Conservation (phyloP, 2,329 filamentous ascomycete species). For the Diaporthe citri region DNA sequence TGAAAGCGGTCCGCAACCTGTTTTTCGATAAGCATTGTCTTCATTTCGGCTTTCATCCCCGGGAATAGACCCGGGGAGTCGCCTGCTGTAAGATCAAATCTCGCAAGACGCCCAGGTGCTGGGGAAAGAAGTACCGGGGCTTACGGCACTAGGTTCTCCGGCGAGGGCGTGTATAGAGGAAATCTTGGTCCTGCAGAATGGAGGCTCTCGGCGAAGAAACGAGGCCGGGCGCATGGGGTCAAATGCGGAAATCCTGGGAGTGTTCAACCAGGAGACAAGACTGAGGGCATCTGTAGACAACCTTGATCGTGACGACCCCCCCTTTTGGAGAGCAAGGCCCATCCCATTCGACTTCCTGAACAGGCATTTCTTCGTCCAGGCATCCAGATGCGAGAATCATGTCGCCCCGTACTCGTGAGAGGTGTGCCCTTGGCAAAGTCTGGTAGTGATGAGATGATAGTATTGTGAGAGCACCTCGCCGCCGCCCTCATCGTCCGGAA, state of each 20-base stretch:
- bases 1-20: not conserved
- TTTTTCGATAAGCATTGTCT: not conserved
- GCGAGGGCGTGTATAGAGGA: not conserved
- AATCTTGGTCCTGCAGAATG: slow-evolving; percentile 14
- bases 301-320: not conserved
- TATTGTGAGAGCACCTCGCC: not conserved
- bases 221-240: not conserved
- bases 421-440: not conserved
- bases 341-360: not conserved
- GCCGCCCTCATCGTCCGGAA: not conserved
- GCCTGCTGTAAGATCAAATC: not conserved
- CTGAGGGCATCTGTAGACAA: not conserved
- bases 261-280: not conserved
- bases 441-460: slow-evolving; percentile 17
- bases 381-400: not conserved
- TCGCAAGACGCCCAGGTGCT: not conserved
- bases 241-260: not conserved
- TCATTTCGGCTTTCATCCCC: slow-evolving; percentile 17
- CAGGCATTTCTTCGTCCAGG: not conserved
- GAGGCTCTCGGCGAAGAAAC: not conserved
- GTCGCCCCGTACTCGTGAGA: slow-evolving; percentile 7
- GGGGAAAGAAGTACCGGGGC: not conserved
- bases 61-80: not conserved
- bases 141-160: not conserved
- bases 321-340: not conserved